A percentile compares a stretch with the other conserved stretches of the same genome.
These are phyloP conservation scores for Metroxylon sagu DNA, from an alignment of 176 grass and related monocot species.

Conservation along the genomic window DNA sequence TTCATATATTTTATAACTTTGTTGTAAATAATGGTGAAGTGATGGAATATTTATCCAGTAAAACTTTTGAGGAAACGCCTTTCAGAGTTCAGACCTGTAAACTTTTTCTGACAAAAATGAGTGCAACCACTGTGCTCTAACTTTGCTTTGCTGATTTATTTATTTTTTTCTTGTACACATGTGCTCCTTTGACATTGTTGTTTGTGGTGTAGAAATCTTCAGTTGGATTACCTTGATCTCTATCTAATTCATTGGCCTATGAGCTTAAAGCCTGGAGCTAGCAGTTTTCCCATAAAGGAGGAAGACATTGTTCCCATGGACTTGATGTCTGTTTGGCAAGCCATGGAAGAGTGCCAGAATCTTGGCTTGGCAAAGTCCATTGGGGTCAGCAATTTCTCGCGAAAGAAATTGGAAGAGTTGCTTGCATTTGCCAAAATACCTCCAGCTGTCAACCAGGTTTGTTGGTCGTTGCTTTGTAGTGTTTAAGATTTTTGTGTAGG, in stretches of 20 bases:
- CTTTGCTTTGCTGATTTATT: no score
- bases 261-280: constrained; percentile 18
- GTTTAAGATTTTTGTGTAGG: no score
- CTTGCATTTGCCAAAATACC: constrained; percentile 41
- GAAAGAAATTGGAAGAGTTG: constrained; percentile 36
- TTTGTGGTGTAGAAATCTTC: constrained; percentile 21
- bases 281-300: background rate
- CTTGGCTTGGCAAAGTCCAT: constrained; percentile 50
- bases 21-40: no score
- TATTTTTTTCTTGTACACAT: no score
- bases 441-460: constrained; percentile 70
- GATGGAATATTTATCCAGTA: no score
- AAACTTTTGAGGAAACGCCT: no score
- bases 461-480: background rate
- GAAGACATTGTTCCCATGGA: constrained; percentile 35
- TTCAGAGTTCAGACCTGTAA: no score
- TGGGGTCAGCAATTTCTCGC: constrained; percentile 80
- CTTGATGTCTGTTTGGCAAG: constrained; percentile 62
- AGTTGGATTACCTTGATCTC: constrained; percentile 59
- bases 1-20: no score
- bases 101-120: no score
- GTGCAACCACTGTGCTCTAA: no score
- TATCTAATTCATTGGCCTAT: constrained; percentile 75
- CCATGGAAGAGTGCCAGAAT: constrained; percentile 77
- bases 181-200: no score